Base-by-base conservation (phyloP, 2,329 filamentous ascomycete genomes). In the Exophiala sp. region DNA sequence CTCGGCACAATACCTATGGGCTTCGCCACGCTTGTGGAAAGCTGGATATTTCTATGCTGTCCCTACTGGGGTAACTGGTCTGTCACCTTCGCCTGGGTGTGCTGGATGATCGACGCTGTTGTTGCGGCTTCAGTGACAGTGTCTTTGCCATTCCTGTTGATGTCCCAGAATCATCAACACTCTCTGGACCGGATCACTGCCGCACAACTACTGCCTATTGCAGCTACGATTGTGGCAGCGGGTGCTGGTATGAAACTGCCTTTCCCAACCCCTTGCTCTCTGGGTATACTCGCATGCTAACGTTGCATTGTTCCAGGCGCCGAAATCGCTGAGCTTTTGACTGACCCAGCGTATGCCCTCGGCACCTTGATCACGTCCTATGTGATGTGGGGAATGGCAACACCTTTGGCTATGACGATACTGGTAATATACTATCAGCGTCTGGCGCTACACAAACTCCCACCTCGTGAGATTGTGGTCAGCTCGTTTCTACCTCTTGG, bases 341-440 rank as follows among this genome's bases (percentile, higher is more conserved):
- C 38, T 1, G 72, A 83, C 55, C 70, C 71, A 0, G 69, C 78
- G 32, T 75, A 83, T 58, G 83, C 82, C 4, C 71, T 87, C 10
- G 79, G 78, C 53, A 89, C 86, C 0, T 65, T 89, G 16, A 70
- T 89, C 18, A 73, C 75, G 12, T 84, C 79, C 20, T 90, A 89
- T 66, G 72, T 87, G n/a, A 78, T 89, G 54, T 88, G 84, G 84
- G 86, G 86, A 0, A 81, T 86, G 47, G 39, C 60, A 7, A 62
- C 60, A 1, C 79, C 80, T 0, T 70, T 89, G 42, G 80, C 84
- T 0, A 75, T 85, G 68, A 80, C 81, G 58, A 78, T 87, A 6
- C 75, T 88, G 39, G 82, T 81, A 4, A 79, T 89, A 44, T 89
- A 89, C 69, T 86, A 87, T 60, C 81, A 86, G 53, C 82, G 86